Conservation (phyloP, 192 early-diverging fungal species). For the Oehlia diaphana region DNA sequence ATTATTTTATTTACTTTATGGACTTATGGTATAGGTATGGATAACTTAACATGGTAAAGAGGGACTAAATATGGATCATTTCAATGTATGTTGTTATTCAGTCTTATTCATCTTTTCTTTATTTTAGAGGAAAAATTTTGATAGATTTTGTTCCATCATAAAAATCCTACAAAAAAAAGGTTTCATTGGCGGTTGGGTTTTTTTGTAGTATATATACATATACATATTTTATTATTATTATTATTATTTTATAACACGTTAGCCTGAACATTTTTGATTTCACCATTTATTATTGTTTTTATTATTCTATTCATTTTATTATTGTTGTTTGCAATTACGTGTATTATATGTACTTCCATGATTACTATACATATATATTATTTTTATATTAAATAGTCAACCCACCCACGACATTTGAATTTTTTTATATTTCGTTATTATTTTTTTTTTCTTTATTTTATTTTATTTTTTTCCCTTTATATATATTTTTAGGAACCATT, state of each 20-base stretch:
- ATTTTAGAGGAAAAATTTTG: neutral
- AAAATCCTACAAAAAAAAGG: neutral
- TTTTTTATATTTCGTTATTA: too few species aligned
- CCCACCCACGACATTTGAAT: too few species aligned
- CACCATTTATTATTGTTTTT: too few species aligned
- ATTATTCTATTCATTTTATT: too few species aligned
- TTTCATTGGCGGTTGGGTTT: neutral
- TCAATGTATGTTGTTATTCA: neutral
- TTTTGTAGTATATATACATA: neutral
- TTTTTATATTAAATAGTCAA: neutral
- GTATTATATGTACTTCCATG: neutral
- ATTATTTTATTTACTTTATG: slow-evolving; percentile 1
- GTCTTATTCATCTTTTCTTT: neutral
- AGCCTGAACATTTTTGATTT: too few species aligned
- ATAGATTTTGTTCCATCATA: neutral
- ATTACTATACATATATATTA: neutral
- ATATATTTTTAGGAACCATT: neutral
- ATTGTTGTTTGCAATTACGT: neutral
- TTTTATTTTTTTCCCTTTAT: neutral
- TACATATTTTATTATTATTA: neutral
- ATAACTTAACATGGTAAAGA: neutral
- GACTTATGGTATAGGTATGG: neutral
- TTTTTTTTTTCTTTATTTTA: too few species aligned
- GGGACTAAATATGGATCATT: neutral
- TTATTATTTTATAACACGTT: too few species aligned